Percentiles rank a stretch among this genome's conserved stretches.
Conservation (phyloP, 2,329 filamentous ascomycete species). For the Sordariomycetes sp. region DNA sequence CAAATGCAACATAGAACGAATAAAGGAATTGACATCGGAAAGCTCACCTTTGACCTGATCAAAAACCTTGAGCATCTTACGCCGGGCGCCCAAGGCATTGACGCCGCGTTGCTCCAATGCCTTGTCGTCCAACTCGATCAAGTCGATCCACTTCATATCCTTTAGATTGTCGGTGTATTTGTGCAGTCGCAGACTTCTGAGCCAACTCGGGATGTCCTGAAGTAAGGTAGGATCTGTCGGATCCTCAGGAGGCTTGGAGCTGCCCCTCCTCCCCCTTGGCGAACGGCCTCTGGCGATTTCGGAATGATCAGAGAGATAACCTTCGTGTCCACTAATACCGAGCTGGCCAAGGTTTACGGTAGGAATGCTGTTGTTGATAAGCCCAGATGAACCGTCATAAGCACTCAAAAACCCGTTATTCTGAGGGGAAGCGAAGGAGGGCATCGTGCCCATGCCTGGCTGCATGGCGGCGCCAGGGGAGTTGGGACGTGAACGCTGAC, state of each 20-base stretch:
- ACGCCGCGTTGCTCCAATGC: conserved; percentile 88
- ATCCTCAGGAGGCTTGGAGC: conserved; percentile 95
- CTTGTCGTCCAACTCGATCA: conserved; percentile 87
- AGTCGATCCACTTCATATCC: conserved; percentile 91
- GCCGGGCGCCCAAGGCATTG: conserved; percentile 84
- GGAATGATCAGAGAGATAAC: conserved; percentile 88
- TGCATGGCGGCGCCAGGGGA: conserved; percentile 85
- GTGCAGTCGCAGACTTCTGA: conserved; percentile 87
- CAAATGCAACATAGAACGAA: not conserved
- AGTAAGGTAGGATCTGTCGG: conserved; percentile 84
- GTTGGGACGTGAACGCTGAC: conserved; percentile 74
- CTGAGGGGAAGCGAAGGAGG: conserved; percentile 76
- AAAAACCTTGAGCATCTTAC: conserved; percentile 99
- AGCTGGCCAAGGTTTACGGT: conserved; percentile 65
- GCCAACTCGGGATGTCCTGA: conserved; percentile 93
- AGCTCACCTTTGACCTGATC: conserved; percentile 82
- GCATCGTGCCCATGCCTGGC: conserved; percentile 47
- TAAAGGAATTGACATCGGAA: too few species aligned
- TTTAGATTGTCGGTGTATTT: conserved; percentile 99
- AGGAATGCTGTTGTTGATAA: conserved; percentile 62
- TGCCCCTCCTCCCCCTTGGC: conserved; percentile 83
- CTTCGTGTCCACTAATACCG: conserved; percentile 62
- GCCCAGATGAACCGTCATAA: conserved; percentile 66
- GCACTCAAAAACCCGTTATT: conserved; percentile 91
- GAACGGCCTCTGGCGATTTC: conserved; percentile 87